phyloP scores from a whole-genome alignment of 306 rosid species.

The Inga leiocalycina region DNA sequence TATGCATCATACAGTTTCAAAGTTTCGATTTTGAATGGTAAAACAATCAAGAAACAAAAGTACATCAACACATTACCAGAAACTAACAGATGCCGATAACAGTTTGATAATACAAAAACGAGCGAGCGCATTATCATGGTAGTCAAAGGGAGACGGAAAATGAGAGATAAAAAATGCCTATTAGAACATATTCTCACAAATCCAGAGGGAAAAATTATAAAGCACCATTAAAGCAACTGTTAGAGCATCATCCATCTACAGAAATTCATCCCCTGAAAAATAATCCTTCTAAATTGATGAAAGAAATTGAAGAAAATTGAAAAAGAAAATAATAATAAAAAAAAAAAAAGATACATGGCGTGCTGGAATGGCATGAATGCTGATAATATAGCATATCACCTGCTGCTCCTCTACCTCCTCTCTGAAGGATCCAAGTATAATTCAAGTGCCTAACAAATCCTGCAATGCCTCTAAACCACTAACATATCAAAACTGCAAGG shows the following conservation, averaged over 20 bases:
- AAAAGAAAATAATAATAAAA: slow-evolving; percentile 10
- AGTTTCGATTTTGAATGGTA: neutral
- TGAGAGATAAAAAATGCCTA: neutral
- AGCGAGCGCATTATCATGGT: neutral
- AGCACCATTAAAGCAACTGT: slow-evolving; percentile 34
- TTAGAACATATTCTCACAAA: slow-evolving; percentile 8
- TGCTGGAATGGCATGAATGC: neutral
- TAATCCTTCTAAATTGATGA: slow-evolving; percentile 40
- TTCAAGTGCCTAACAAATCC: slow-evolving; percentile 27
- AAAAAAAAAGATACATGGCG: slow-evolving; percentile 26
- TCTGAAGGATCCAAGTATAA: slow-evolving; percentile 24
- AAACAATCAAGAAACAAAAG: neutral
- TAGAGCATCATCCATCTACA: slow-evolving; percentile 47
- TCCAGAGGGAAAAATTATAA: slow-evolving; percentile 14
- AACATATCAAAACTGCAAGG: slow-evolving; percentile 18
- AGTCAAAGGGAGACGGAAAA: neutral
- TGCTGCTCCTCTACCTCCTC: slow-evolving; percentile 35
- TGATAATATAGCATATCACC: neutral
- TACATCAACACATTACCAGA: neutral
- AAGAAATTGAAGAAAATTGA: neutral
- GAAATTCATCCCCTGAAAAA: slow-evolving; percentile 35
- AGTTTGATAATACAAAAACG: neutral
- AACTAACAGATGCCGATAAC: neutral
- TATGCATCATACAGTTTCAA: too few relatives aligned
- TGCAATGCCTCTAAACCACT: slow-evolving; percentile 30